A percentile compares a stretch with the other conserved stretches of the same genome.
phyloP scores from a whole-genome alignment of 805 yeast species.

The Scheffersomyces lignosus region DNA sequence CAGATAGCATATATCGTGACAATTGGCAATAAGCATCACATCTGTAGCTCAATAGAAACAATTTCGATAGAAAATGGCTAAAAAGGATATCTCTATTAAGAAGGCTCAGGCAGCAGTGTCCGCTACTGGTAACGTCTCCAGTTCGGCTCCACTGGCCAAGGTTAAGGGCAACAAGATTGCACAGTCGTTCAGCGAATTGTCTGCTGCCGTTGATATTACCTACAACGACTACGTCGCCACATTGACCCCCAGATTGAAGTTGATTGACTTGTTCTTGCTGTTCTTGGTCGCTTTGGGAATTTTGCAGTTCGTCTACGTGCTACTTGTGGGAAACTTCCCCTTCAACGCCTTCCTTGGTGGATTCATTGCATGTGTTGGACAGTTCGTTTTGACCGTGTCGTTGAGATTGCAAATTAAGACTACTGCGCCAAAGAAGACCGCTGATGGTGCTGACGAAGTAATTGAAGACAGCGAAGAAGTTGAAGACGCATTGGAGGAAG shows the following conservation, averaged over 20 bases:
- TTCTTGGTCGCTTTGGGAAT: conserved; percentile 75
- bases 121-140: conserved; percentile 1
- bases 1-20: too few relatives aligned
- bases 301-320: conserved; percentile 75
- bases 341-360: conserved; percentile 97
- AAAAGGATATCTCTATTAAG: conserved; percentile 28
- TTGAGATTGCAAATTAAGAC: conserved; percentile 64
- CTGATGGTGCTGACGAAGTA: neutral
- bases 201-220: conserved; percentile 32
- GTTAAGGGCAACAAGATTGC: conserved; percentile 6
- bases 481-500: too few relatives aligned
- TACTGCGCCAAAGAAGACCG: conserved; percentile 2
- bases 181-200: conserved; percentile 23
- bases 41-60: too few relatives aligned
- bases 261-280: conserved; percentile 75
- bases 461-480: conserved; percentile 3
- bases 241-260: conserved; percentile 50
- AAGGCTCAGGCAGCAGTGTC: conserved; percentile 15
- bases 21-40: too few relatives aligned
- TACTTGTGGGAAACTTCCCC: conserved; percentile 85
- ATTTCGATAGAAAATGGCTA: conserved; percentile 36
- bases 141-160: neutral
- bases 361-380: conserved; percentile 89
- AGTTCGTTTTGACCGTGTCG: conserved; percentile 84
- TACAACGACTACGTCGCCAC: conserved; percentile 31